Conservation (phyloP, 2,329 filamentous ascomycete species). For the Penicillium freii region DNA sequence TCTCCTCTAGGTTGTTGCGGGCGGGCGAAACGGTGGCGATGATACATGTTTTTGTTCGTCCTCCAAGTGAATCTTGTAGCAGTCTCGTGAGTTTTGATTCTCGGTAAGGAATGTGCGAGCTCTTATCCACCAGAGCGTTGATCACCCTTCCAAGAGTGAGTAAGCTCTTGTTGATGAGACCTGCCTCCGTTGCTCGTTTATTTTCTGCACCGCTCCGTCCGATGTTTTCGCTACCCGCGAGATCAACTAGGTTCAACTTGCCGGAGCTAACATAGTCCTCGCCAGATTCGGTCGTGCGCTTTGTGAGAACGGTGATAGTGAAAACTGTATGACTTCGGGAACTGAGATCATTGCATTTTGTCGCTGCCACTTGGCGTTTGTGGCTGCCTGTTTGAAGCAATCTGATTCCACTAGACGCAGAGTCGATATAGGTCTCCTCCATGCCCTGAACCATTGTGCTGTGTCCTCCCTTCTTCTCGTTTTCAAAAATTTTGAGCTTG, state of each 20-base stretch:
- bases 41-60: slow-evolving; percentile 95
- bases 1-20: slow-evolving; percentile 94
- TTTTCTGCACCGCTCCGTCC: slow-evolving; percentile 96
- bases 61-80: slow-evolving; percentile 93
- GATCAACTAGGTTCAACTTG: slow-evolving; percentile 93
- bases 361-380: slow-evolving; percentile 96
- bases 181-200: slow-evolving; percentile 92
- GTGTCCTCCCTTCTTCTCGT: slow-evolving; percentile 75
- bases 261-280: slow-evolving; percentile 89
- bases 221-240: slow-evolving; percentile 97
- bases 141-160: slow-evolving; percentile 94
- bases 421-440: slow-evolving; percentile 93
- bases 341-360: slow-evolving; percentile 98
- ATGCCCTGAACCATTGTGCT: slow-evolving; percentile 90
- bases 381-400: slow-evolving; percentile 84
- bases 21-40: slow-evolving; percentile 95
- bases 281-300: slow-evolving; percentile 74
- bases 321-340: slow-evolving; percentile 97
- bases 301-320: slow-evolving; percentile 88
- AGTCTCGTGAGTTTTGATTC: slow-evolving; percentile 95
- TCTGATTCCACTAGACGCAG: slow-evolving; percentile 79
- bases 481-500: slow-evolving; percentile 95
- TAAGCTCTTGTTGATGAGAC: slow-evolving; percentile 96
- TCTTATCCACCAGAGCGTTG: slow-evolving; percentile 90
- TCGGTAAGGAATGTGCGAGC: slow-evolving; percentile 82